Conservation (phyloP, 495 filamentous ascomycete species). For the Penicilliopsis zonata region DNA sequence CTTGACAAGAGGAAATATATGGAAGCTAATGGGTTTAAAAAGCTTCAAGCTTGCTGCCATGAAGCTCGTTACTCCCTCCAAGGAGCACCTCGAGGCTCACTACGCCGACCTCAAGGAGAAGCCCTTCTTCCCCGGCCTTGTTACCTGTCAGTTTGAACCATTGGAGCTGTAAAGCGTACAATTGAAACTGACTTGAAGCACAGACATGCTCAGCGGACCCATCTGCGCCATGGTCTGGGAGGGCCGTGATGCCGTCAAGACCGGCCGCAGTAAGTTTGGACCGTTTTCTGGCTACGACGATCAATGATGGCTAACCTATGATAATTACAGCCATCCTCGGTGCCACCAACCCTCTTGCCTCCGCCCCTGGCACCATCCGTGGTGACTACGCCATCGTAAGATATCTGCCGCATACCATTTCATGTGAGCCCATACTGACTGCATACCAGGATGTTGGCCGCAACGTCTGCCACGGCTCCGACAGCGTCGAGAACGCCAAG, state of each 20-base stretch:
- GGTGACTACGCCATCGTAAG: conserved; percentile 64
- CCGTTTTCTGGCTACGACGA: not conserved
- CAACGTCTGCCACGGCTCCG: conserved; percentile 99
- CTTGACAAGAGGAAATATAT: not conserved
- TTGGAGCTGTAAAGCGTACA: not conserved
- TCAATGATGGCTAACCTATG: conserved; percentile 2
- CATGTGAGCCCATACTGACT: conserved; percentile 2
- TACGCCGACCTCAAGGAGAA: conserved; percentile 85
- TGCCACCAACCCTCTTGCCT: conserved; percentile 94
- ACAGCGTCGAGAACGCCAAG: conserved; percentile 95
- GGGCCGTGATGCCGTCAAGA: conserved; percentile 95
- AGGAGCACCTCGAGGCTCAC: conserved; percentile 95
- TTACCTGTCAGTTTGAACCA: conserved; percentile 54
- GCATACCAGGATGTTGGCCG: conserved; percentile 69
- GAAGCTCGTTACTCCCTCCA: conserved; percentile 79
- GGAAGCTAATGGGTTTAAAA: conserved; percentile 10
- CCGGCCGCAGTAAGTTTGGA: conserved; percentile 62
- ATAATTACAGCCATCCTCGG: conserved; percentile 61
- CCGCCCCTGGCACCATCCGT: conserved; percentile 92
- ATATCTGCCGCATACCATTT: not conserved
- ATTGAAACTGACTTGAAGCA: not conserved
- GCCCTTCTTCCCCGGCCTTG: conserved; percentile 91
- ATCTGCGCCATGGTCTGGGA: conserved; percentile 99
- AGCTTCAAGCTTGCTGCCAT: conserved; percentile 96
- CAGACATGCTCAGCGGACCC: conserved; percentile 95